These are phyloP conservation scores for Garcia nutans DNA, from an alignment of 345 rosid genomes.

Conservation along the genomic window DNA sequence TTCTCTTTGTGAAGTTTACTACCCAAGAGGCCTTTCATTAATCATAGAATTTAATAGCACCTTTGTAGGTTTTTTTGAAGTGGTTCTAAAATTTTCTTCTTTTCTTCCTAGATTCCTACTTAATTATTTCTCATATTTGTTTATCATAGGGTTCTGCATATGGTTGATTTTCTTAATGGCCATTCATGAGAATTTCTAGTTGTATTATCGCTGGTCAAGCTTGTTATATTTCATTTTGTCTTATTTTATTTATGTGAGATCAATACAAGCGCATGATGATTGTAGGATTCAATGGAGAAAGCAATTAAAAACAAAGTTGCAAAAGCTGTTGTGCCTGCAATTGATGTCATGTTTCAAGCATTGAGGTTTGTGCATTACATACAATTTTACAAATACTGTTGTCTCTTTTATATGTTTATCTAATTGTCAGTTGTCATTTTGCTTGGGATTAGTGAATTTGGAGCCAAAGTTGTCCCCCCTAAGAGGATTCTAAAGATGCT, in stretches of 20 bases:
- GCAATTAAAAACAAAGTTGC: no score
- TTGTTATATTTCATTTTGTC: neutral
- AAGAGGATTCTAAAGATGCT: no score
- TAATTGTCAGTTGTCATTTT: no score
- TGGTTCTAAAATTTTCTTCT: neutral
- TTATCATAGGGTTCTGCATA: neutral
- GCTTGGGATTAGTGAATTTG: no score
- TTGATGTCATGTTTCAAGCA: no score
- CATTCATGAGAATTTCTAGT: neutral
- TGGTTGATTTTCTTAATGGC: neutral
- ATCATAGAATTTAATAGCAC: neutral
- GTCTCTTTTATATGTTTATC: no score
- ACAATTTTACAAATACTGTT: no score
- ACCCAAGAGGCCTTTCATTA: no score
- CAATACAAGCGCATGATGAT: slow-evolving; percentile 11
- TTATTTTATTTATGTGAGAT: neutral
- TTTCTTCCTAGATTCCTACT: neutral
- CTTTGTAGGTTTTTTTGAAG: neutral
- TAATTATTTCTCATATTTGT: neutral
- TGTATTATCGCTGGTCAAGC: neutral
- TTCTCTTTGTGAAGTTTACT: no score
- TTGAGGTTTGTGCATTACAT: no score
- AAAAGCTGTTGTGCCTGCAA: no score
- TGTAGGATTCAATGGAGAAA: slow-evolving; percentile 95
- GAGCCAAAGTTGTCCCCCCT: no score